phyloP scores from a whole-genome alignment of 805 yeast species.

The Limtongia smithiae region DNA sequence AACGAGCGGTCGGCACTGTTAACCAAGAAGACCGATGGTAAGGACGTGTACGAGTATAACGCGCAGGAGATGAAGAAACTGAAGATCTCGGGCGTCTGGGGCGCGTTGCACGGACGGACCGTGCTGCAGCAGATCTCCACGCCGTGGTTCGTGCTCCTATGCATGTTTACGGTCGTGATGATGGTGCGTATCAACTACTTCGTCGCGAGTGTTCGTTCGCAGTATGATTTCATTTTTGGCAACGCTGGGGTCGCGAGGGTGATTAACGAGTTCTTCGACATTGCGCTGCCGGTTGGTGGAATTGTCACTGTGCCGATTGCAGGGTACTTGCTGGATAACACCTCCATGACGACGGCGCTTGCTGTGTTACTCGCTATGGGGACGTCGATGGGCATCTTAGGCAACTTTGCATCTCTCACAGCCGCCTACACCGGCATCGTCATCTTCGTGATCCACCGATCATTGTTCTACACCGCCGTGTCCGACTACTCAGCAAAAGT shows the following conservation, averaged over 20 bases:
- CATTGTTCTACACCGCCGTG: constrained; percentile 88
- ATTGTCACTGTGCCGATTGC: constrained; percentile 80
- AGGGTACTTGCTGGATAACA: constrained; percentile 73
- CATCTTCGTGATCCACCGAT: constrained; percentile 75
- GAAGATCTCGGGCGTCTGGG: constrained; percentile 57
- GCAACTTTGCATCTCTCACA: constrained; percentile 49
- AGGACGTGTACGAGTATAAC: constrained; percentile 21
- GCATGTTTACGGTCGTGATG: constrained; percentile 74
- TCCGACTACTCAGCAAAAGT: constrained; percentile 90
- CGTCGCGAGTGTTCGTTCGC: constrained; percentile 83
- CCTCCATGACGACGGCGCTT: constrained; percentile 54
- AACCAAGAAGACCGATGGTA: constrained; percentile 8
- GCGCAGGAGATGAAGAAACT: constrained; percentile 27
- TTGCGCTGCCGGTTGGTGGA: constrained; percentile 88
- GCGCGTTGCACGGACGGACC: constrained; percentile 66
- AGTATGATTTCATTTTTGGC: constrained; percentile 68
- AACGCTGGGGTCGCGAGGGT: constrained; percentile 48
- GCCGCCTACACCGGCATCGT: constrained; percentile 67
- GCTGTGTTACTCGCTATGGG: constrained; percentile 53
- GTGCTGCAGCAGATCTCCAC: constrained; percentile 47
- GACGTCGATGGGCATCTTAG: constrained; percentile 63
- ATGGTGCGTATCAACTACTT: constrained; percentile 91
- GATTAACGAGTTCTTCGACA: constrained; percentile 73
- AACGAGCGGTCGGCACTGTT: constrained; percentile 13
- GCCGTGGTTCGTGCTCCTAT: constrained; percentile 77